A percentile compares a stretch with the other conserved stretches of the same genome.
These are phyloP conservation scores for Lenwebbia sp. DNA, from an alignment of 345 rosid species.

Conservation along the genomic window DNA sequence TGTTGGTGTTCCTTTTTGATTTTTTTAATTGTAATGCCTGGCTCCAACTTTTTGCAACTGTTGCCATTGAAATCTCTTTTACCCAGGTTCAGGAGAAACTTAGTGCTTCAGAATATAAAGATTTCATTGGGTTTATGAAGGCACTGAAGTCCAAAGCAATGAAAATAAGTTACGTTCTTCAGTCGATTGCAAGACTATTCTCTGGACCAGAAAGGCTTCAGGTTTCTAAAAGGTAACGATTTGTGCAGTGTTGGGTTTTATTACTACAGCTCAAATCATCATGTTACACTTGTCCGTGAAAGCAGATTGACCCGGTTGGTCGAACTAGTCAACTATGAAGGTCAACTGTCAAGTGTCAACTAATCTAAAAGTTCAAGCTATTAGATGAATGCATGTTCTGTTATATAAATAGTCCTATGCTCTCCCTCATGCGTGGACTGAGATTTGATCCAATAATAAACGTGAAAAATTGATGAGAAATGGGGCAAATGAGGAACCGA, in stretches of 20 bases:
- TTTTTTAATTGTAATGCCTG: background rate
- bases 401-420: background rate
- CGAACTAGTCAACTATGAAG: background rate
- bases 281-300: background rate
- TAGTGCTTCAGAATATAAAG: conserved; percentile 58
- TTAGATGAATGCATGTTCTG: background rate
- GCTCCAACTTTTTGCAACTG: background rate
- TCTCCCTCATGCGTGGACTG: background rate
- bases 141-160: conserved; percentile 76
- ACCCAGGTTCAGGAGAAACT: conserved; percentile 68
- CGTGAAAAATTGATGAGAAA: background rate
- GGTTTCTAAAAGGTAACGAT: conserved; percentile 59
- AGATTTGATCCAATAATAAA: background rate
- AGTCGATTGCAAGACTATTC: conserved; percentile 57
- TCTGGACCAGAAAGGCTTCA: conserved; percentile 50
- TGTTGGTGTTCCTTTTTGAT: background rate
- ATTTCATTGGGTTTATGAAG: conserved; percentile 77
- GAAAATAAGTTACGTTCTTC: conserved; percentile 42
- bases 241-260: background rate
- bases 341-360: background rate
- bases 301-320: background rate
- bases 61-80: background rate
- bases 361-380: background rate
- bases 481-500: background rate
- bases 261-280: background rate